Evolutionary conservation across 73 alveolate genomes (phyloP).

Genomic region (Paramecium pentaurelia): DNA sequence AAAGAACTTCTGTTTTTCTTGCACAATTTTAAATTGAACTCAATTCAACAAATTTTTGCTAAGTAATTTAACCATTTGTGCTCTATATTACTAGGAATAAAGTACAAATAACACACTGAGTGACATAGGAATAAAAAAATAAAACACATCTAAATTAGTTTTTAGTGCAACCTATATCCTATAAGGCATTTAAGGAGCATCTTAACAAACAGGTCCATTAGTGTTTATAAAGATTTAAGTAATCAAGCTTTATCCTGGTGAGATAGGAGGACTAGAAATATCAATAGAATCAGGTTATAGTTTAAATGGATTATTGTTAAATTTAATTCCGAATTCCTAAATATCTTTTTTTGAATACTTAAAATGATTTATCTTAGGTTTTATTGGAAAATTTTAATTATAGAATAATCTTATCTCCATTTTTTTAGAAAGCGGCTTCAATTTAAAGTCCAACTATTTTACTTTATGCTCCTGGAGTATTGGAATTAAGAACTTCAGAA

Average conservation of each 20-base stretch:
- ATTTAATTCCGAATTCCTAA: constrained; percentile 33
- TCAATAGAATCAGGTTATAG: constrained; percentile 9
- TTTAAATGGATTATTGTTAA: constrained; percentile 4
- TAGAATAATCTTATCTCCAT: not conserved
- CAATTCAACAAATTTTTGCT: constrained; percentile 1
- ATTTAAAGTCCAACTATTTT: constrained; percentile 1
- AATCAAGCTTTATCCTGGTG: constrained; percentile 30
- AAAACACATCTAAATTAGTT: constrained; percentile 51
- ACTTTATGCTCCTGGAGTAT: not conserved
- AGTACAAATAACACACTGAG: constrained; percentile 39
- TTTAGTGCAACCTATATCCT: constrained; percentile 42
- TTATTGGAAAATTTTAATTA: not conserved
- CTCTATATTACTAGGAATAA: not conserved
- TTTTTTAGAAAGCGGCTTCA: constrained; percentile 50
- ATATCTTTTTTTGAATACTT: not conserved
- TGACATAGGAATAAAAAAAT: constrained; percentile 45
- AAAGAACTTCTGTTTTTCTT: constrained; percentile 19
- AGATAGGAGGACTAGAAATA: not conserved
- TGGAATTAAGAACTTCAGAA: not conserved
- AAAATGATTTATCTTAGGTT: not conserved
- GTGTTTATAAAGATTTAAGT: not conserved
- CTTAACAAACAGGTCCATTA: constrained; percentile 47
- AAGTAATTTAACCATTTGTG: constrained; percentile 11
- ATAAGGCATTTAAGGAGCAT: constrained; percentile 52
- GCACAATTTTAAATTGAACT: not conserved